Conservation (phyloP, 345 rosid species). For the Citrus sp. region DNA sequence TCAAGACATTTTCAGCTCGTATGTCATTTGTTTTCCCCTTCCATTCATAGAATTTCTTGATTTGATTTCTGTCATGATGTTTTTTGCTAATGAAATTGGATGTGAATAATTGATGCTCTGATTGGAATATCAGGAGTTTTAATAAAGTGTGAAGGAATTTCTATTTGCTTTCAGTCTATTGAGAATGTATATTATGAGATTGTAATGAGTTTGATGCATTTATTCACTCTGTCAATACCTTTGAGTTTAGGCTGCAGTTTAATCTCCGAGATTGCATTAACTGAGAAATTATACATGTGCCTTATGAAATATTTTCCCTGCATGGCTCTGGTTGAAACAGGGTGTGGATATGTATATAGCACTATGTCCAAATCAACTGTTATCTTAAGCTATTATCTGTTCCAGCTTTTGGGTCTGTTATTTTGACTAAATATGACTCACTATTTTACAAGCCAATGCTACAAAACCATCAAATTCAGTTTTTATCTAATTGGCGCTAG, state of each 20-base stretch:
- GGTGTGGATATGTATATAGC: neutral
- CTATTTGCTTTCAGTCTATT: neutral
- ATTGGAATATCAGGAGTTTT: neutral
- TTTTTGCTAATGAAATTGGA: neutral
- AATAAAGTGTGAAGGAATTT: neutral
- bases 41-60: neutral
- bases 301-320: neutral
- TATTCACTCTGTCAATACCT: neutral
- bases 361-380: neutral
- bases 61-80: neutral
- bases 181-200: neutral
- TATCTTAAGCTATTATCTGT: neutral
- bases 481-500: neutral
- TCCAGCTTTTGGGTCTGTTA: neutral
- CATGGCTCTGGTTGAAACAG: neutral
- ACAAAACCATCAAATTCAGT: neutral
- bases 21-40: conserved; percentile 18
- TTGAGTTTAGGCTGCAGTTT: neutral
- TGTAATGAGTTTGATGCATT: neutral
- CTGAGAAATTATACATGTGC: neutral
- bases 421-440: neutral
- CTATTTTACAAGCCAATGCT: neutral
- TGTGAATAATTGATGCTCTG: neutral
- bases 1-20: conserved; percentile 61
- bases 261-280: neutral